phyloP scores from a whole-genome alignment of 257 asterid genomes.

The Handroanthus guayacan region DNA sequence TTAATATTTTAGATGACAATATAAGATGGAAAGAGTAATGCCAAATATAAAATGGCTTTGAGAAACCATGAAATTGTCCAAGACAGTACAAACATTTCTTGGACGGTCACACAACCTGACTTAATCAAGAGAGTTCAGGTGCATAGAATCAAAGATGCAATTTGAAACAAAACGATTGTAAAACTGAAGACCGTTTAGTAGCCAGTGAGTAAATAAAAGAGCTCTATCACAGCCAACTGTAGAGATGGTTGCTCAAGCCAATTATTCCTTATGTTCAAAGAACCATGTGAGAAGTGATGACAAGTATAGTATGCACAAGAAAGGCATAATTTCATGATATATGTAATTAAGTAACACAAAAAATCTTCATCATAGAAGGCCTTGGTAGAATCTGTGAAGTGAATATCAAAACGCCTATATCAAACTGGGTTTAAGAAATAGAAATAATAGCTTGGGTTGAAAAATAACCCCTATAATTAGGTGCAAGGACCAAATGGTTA shows the following conservation, averaged over 20 bases:
- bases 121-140: not conserved
- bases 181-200: slow-evolving; percentile 14
- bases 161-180: not conserved
- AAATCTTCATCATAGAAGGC: not conserved
- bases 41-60: not conserved
- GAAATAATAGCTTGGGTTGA: not conserved
- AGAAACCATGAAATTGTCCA: not conserved
- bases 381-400: not conserved
- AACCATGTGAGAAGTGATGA: not conserved
- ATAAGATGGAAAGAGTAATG: not conserved
- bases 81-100: too few species aligned
- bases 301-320: not conserved
- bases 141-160: not conserved
- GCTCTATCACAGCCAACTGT: not conserved
- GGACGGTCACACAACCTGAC: not conserved
- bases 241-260: not conserved
- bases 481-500: not conserved
- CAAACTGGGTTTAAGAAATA: not conserved
- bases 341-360: not conserved
- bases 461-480: not conserved
- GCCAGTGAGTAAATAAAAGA: not conserved
- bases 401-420: not conserved
- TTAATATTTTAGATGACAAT: not conserved
- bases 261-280: not conserved
- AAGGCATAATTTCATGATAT: not conserved